Base-by-base conservation (phyloP, 768 basidiomycete species). In the Hericium erinaceus region DNA sequence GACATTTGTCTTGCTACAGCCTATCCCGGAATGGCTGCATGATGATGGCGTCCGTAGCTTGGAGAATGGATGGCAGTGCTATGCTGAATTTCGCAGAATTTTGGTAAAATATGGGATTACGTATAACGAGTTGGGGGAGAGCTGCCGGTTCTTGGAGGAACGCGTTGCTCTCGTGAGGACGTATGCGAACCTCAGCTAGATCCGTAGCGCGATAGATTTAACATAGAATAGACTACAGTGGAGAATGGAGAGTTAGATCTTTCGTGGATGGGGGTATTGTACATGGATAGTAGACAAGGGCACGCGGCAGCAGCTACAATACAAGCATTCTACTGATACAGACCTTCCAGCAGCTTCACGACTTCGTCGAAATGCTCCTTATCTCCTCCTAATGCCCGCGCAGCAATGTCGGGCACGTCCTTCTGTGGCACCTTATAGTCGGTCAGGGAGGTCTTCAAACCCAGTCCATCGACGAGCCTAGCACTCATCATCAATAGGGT, bases 21-120 rank as follows among this genome's bases (percentile, higher is more conserved):
- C 82, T 0, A 77, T 85, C 37, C 59, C 68, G 12, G 82, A 80
- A 58, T 87, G 85, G 85, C 28, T 80, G 33, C 69, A 78, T 0
- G 85, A 87, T 59, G 85, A 87, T 56, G 85, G 84, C 1, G 72
- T 85, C 37, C 78, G 85, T 4, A 77, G 70, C 53, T 64, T 82
- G 60, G 80, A 85, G 18, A 70, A 83, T 28, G 76, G 64, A 12
- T 58, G 60, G 57, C 77, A 41, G 8, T 56, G 46, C 15, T n/a
- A 18, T 39, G 6, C 2, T 3, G 48, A 18, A 16, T 56, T 48
- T 24, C 15, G 55, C 16, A 15, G 13, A 16, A 37, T 48, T 28
- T 28, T 52, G 18, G 22, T 13, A 2, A 22, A 49, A 11, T 33
- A 54, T 13, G 51, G 26, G 9, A 54, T 57, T 8, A n/a, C 57